Conservation (phyloP, 306 rosid genomes). For the Prunus fruticosa region DNA sequence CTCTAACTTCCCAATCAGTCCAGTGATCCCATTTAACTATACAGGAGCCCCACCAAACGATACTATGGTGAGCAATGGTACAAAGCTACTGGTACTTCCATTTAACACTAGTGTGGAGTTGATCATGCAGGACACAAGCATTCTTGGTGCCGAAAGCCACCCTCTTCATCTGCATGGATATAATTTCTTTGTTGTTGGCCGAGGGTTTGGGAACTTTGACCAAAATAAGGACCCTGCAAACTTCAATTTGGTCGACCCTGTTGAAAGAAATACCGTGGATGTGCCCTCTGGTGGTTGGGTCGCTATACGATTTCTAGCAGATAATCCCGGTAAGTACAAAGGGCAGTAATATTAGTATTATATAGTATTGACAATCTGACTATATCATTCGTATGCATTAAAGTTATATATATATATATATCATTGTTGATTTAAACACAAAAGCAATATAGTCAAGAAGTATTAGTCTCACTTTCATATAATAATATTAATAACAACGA, state of each 20-base stretch:
- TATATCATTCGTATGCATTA: too few species aligned
- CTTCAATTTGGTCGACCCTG: slow-evolving; percentile 56
- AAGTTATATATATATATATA: too few species aligned
- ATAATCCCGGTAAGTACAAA: slow-evolving; percentile 52
- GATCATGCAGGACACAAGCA: slow-evolving; percentile 58
- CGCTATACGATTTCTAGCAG: slow-evolving; percentile 57
- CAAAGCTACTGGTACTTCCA: slow-evolving; percentile 51
- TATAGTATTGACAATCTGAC: neutral
- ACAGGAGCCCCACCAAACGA: slow-evolving; percentile 57
- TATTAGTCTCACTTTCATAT: too few species aligned
- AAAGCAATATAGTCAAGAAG: too few species aligned
- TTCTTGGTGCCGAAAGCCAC: slow-evolving; percentile 57
- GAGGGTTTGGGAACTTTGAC: slow-evolving; percentile 68
- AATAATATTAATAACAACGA: too few species aligned
- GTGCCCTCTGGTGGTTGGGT: slow-evolving; percentile 77
- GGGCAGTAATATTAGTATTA: neutral
- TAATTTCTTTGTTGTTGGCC: slow-evolving; percentile 65
- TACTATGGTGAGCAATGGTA: slow-evolving; percentile 59
- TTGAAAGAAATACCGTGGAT: slow-evolving; percentile 54
- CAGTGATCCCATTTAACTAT: slow-evolving; percentile 46
- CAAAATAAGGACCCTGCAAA: slow-evolving; percentile 40
- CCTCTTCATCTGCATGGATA: slow-evolving; percentile 75
- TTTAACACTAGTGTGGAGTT: slow-evolving; percentile 59
- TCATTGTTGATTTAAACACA: too few species aligned
- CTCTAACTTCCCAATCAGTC: slow-evolving; percentile 36